Evolutionary conservation across 306 rosid species (phyloP).

Genomic region (Canavalia gladiata): DNA sequence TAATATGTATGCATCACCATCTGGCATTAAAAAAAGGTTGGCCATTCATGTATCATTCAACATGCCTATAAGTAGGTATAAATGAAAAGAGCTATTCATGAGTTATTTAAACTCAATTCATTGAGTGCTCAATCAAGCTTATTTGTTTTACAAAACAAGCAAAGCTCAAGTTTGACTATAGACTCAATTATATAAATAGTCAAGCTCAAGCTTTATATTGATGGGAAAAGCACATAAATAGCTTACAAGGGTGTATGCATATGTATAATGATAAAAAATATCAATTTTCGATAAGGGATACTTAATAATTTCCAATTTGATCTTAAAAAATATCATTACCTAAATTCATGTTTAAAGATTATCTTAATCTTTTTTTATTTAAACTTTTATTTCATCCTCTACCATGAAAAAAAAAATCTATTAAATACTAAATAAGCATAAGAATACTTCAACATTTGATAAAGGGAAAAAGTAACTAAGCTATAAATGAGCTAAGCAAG

Average conservation of each 20-base stretch:
- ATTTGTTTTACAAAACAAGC: not conserved
- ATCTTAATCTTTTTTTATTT: not conserved
- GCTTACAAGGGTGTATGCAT: not conserved
- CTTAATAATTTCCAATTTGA: not conserved
- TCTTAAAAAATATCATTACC: not conserved
- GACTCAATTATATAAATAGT: not conserved
- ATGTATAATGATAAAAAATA: not conserved
- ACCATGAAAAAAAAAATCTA: not conserved
- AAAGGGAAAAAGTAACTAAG: not conserved
- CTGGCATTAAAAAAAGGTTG: conserved; percentile 22
- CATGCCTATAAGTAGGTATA: not conserved
- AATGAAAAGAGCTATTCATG: not conserved
- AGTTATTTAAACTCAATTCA: not conserved
- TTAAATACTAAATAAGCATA: not conserved
- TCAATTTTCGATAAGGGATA: not conserved
- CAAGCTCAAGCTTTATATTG: not conserved
- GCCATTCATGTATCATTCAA: conserved; percentile 26
- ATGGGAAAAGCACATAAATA: not conserved
- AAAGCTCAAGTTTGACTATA: not conserved
- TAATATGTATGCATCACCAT: conserved; percentile 15
- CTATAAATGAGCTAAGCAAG: not conserved
- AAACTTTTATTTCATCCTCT: not conserved
- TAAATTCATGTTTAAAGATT: not conserved
- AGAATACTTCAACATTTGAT: not conserved
- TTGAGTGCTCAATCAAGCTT: not conserved